A percentile compares a stretch with the other conserved stretches of the same genome.
Evolutionary conservation across 345 rosid genomes (phyloP).

Genomic region (Eucalyptus leucophloia): DNA sequence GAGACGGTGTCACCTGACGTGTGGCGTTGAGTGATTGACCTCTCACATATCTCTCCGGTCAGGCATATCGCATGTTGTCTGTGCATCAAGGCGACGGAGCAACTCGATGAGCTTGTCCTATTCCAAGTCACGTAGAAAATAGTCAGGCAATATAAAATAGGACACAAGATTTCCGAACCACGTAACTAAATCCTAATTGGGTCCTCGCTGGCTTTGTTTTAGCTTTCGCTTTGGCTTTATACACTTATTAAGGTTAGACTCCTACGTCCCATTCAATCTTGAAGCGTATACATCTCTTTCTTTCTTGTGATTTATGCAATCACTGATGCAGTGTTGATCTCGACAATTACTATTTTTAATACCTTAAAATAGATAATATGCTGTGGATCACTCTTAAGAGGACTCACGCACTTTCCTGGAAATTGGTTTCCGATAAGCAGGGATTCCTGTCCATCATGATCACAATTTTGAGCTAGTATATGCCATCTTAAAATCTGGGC

Average conservation of each 20-base stretch:
- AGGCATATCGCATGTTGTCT: neutral
- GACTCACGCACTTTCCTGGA: neutral
- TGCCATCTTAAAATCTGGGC: neutral
- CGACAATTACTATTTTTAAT: neutral
- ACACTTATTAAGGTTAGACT: neutral
- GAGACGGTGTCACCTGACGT: neutral
- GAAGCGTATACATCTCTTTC: neutral
- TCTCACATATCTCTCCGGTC: neutral
- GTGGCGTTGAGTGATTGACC: neutral
- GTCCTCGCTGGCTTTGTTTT: neutral
- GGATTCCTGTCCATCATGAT: neutral
- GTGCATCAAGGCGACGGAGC: neutral
- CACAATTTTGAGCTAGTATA: neutral
- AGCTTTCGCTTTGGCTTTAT: neutral
- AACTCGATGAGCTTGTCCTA: neutral
- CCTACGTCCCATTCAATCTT: neutral
- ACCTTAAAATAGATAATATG: neutral
- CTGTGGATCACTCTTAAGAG: neutral
- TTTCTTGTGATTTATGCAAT: neutral
- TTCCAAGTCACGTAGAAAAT: neutral
- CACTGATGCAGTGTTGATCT: neutral
- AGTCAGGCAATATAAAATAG: neutral
- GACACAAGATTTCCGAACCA: neutral
- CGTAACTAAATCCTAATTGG: neutral
- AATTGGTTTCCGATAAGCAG: neutral